Base-by-base conservation (phyloP, 306 rosid species). In the Psophocarpus tetragonolobus region DNA sequence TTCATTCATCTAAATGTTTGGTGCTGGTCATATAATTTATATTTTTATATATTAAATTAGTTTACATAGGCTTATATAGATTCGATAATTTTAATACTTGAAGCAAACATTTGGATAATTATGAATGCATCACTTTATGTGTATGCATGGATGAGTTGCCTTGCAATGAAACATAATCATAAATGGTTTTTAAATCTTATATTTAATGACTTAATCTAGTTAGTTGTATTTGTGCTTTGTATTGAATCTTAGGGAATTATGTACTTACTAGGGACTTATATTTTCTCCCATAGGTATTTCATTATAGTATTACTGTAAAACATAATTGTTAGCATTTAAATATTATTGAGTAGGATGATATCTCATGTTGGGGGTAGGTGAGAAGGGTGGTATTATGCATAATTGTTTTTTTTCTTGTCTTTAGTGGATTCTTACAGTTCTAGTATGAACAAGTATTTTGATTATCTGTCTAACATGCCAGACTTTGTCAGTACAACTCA, bases 401-500 rank as follows among this genome's bases (percentile, higher is more conserved):
- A 26, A 30, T 75, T 61, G 21, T 73, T 73, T 65, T 62, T 63
- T n/a, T 71, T 75, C 57, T 75, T 27, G 75, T 75, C 8, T 5
- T 69, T 29, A 10, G 42, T 35, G 35, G 12, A 70, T 53, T 80
- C 6, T 80, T 29, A 26, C 56, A 27, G 7, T 69, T 41, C 72
- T 39, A 57, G 53, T 36, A 54, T 68, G 67, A 66, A 77, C 27
- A 48, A 48, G 60, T 74, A 18, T 62, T 73, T 73, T 70, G 62
- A 53, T 71, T 71, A 35, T 69, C 50, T 66, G 64, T 74, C 87
- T 89, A 81, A 89, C 85, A 14, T 24, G 53, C 62, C 69, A 39
- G 45, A 42, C 51, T 68, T 68, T 71, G 10, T 68, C 93, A 95
- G 98, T 95, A 79, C 93, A 95, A 94, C 97, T 94, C 71, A 88